Conservation (phyloP, 352 stramenopile genomes). For the Aphanomyces invadans region DNA sequence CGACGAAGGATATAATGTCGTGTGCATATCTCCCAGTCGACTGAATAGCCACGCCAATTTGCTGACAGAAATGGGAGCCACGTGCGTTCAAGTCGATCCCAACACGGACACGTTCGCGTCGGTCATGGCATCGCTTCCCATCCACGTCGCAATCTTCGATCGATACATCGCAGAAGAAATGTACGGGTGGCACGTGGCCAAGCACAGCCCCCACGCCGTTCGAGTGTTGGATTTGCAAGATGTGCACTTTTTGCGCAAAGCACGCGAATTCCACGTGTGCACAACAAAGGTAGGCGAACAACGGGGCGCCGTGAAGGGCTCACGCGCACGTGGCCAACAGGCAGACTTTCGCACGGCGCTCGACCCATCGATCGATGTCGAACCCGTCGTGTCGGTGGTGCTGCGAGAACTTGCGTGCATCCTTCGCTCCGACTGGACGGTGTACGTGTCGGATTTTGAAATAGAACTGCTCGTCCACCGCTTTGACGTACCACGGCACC, state of each 20-base stretch:
- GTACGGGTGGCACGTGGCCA: constrained; percentile 71
- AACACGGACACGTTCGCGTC: constrained; percentile 40
- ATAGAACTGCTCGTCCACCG: constrained; percentile 43
- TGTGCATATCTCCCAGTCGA: constrained; percentile 70
- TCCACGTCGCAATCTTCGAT: constrained; percentile 73
- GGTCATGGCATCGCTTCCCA: constrained; percentile 47
- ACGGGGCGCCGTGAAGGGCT: too few relatives aligned
- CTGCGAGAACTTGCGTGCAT: constrained; percentile 71
- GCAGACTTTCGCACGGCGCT: constrained; percentile 35
- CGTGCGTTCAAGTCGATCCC: constrained; percentile 57
- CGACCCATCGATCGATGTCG: constrained; percentile 28
- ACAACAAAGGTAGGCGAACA: constrained; percentile 33
- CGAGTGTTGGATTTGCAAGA: constrained; percentile 91
- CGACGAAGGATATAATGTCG: constrained; percentile 49
- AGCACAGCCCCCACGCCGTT: constrained; percentile 68
- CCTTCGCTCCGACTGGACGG: constrained; percentile 62
- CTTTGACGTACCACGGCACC: constrained; percentile 47
- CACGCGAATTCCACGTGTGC: constrained; percentile 71
- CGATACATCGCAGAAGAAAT: constrained; percentile 82
- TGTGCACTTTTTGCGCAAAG: constrained; percentile 83
- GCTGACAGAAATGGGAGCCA: not conserved
- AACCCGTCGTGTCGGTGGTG: constrained; percentile 38
- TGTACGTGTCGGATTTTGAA: constrained; percentile 67
- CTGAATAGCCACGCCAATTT: constrained; percentile 61
- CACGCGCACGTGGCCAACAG: constrained; percentile 20